Percentiles rank a stretch among this genome's conserved stretches.
Evolutionary conservation across 2,329 filamentous ascomycete genomes (phyloP).

Genomic region (Colletotrichum destructivum): DNA sequence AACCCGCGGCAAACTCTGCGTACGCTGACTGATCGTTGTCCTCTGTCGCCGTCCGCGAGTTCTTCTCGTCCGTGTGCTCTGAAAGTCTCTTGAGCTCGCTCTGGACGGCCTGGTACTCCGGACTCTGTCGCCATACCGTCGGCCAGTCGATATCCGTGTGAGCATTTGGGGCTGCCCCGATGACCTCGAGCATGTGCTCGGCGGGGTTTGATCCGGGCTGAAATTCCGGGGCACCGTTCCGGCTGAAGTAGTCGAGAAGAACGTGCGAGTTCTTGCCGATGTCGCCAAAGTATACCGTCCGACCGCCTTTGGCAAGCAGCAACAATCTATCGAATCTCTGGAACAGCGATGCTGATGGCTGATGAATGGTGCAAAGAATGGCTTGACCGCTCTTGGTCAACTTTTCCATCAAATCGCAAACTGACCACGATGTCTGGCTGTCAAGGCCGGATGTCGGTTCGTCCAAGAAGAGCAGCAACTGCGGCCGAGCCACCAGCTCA

Average conservation of each 20-base stretch:
- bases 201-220: slow-evolving; percentile 65
- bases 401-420: slow-evolving; percentile 79
- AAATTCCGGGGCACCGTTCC: slow-evolving; percentile 63
- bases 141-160: slow-evolving; percentile 65
- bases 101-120: slow-evolving; percentile 52
- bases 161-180: slow-evolving; percentile 57
- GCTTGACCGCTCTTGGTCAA: slow-evolving; percentile 66
- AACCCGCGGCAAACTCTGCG: slow-evolving; percentile 74
- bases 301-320: slow-evolving; percentile 41
- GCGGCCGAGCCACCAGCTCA: slow-evolving; percentile 82
- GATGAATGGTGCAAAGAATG: slow-evolving; percentile 50
- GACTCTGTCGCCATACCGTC: slow-evolving; percentile 59
- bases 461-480: slow-evolving; percentile 81
- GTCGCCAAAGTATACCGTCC: slow-evolving; percentile 68
- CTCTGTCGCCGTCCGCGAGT: neutral
- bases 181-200: slow-evolving; percentile 60
- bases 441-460: slow-evolving; percentile 85
- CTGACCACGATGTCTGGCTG: slow-evolving; percentile 82
- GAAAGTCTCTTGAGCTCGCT: slow-evolving; percentile 18
- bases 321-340: slow-evolving; percentile 42
- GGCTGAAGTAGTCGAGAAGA: slow-evolving; percentile 67
- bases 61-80: slow-evolving; percentile 28
- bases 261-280: slow-evolving; percentile 64
- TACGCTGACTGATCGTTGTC: slow-evolving; percentile 7
- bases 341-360: slow-evolving; percentile 42